Base-by-base conservation (phyloP, 768 basidiomycete species). In the Mycena sanguinolenta region DNA sequence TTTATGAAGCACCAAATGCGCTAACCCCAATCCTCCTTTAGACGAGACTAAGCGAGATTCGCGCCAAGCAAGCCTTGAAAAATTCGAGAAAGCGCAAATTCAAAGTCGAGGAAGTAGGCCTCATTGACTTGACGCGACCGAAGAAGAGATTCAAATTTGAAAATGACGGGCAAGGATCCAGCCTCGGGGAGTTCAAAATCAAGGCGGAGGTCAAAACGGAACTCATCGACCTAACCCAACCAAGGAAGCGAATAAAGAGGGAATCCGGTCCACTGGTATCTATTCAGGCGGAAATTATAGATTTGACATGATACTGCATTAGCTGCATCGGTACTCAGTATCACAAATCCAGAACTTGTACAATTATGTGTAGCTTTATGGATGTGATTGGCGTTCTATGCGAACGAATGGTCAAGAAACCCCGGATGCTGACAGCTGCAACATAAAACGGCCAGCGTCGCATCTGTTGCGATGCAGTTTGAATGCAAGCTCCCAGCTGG, bases 231-330 rank as follows among this genome's bases (percentile, higher is more conserved):
- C 58, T 69, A 28, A 64, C 68, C 5, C 57, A 52, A 46, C 36
- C 38, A 54, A 68, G 9, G 44, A 73, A 75, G 69, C 72, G 68
- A 57, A 68, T 70, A 44, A 77, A 77, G 60, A 55, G 25, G 2
- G 59, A 63, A 28, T 52, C 71, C 13, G 39, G 53, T 10, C 53
- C 63, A 9, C 32, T 69, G 23, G 50, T 53, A 25, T 63, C 73
- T 16, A 27, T 63, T 50, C 52, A 34, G 0, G 74, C 65, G 17
- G 75, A 77, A 46, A 55, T 77, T 23, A 78, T 78, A 38, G 73
- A 78, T 55, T 58, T 78, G 28, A 75, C 76, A 32, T 63, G 42
- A 55, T 25, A 57, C 30, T 54, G 30, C 19, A 57, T 34, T 10
- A 34, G 32, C 6, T 34, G 32, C 4, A 34, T 34, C 10, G 6